Base-by-base conservation (phyloP, 2,329 filamentous ascomycete species). In the Chrysoporthe puriensis region DNA sequence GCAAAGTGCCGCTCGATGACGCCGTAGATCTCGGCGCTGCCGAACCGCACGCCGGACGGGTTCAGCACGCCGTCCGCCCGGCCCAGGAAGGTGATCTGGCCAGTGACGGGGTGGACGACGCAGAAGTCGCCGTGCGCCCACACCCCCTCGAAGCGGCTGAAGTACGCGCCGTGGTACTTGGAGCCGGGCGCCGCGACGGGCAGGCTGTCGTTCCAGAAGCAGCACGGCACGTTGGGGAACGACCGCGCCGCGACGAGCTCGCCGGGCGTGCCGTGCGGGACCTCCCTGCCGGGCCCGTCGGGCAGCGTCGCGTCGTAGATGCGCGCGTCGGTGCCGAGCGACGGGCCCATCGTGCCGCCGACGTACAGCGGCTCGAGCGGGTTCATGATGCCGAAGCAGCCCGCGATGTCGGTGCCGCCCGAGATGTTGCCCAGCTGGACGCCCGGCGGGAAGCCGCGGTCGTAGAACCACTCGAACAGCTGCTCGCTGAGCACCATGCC, bases 11-110 rank as follows among this genome's bases (percentile, higher is more conserved):
- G 80, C 77, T 93, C 90, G 4, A 94, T 77, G 0, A 94, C 90
- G 14, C 85, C 85, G 77, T 96, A 96, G 44, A 96, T 91, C 77
- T 96, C 93, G 0, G 91, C 89, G 4, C 88, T 91, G 0, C 92
- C 93, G 73, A 96, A 96, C 0, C 92, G 84, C 13, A 96, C 88
- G 0, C 92, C 92, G 7, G 86, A 89, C 0, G 92, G 92, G 74
- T 96, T 96, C 63, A 96, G 79, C 2, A 96, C 92, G 14, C 92
- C 92, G 74, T 96, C 92, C 2, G 88, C 90, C 1, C 91, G 84
- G 1, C 91, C 91, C 0, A 92, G 83, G 72, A 94, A 90, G 14
- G 86, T 76, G 6, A 93, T 76, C 58, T 87, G 85, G 7, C 87
- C 85, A 1, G 91, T 94, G 4, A 79, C 71, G 0, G 91, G 91